These are phyloP conservation scores for Lachnellula arida DNA, from an alignment of 2,329 filamentous ascomycete genomes.

Conservation along the genomic window DNA sequence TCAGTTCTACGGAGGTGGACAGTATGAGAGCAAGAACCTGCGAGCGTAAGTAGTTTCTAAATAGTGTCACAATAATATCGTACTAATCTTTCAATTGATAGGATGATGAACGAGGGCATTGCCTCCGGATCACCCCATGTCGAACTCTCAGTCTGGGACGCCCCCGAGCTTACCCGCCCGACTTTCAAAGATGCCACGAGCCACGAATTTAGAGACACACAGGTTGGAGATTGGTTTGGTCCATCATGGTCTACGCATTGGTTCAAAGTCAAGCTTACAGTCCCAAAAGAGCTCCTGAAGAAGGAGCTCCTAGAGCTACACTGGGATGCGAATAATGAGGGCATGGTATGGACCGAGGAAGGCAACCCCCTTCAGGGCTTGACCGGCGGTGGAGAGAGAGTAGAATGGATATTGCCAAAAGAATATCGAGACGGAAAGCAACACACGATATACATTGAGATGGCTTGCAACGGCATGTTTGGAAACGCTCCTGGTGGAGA, in stretches of 20 bases:
- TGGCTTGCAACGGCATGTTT: constrained; percentile 99
- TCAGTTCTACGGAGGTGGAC: constrained; percentile 73
- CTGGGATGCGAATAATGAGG: constrained; percentile 94
- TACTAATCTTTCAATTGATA: constrained; percentile 29
- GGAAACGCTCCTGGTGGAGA: constrained; percentile 83
- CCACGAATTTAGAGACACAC: constrained; percentile 69
- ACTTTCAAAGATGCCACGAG: constrained; percentile 78
- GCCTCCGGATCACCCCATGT: constrained; percentile 69
- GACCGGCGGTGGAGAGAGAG: constrained; percentile 81
- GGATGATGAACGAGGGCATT: constrained; percentile 67
- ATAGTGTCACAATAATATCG: neutral
- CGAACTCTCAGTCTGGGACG: constrained; percentile 81
- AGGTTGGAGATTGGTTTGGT: constrained; percentile 76
- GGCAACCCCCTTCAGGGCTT: constrained; percentile 89
- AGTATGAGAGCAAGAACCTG: constrained; percentile 73
- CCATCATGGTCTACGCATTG: constrained; percentile 98
- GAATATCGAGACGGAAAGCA: constrained; percentile 78
- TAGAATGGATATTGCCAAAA: constrained; percentile 86
- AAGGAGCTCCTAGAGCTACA: constrained; percentile 89
- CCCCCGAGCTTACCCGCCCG: constrained; percentile 72
- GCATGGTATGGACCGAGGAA: constrained; percentile 86
- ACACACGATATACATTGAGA: constrained; percentile 91
- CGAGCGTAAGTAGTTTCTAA: constrained; percentile 52
- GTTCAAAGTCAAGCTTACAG: constrained; percentile 79
- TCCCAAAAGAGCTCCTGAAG: constrained; percentile 67